A percentile compares a stretch with the other conserved stretches of the same genome.
Conservation (phyloP, 306 rosid species). For the Vicia sativa region DNA sequence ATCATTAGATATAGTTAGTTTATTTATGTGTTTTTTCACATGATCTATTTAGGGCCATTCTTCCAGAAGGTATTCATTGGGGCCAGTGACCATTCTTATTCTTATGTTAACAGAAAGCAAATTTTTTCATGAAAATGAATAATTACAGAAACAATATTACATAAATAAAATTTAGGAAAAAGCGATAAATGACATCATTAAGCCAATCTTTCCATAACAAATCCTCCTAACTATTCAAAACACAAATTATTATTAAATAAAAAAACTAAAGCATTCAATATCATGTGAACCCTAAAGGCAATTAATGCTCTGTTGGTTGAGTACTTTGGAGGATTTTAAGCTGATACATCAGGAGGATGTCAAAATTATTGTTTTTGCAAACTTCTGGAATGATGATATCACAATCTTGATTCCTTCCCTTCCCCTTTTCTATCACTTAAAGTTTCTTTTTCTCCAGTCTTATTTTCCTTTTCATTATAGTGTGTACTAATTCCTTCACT, state of each 20-base stretch:
- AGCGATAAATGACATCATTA: not conserved
- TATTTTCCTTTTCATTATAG: slow-evolving; percentile 31
- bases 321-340: slow-evolving; percentile 13
- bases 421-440: not conserved
- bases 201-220: not conserved
- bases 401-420: slow-evolving; percentile 13
- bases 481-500: not conserved
- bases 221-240: not conserved
- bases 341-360: not conserved
- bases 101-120: slow-evolving; percentile 11
- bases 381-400: slow-evolving; percentile 17
- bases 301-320: slow-evolving; percentile 23
- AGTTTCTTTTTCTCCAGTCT: slow-evolving; percentile 1
- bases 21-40: slow-evolving; percentile 14
- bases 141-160: slow-evolving; percentile 8
- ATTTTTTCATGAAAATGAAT: not conserved
- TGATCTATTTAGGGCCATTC: slow-evolving; percentile 15
- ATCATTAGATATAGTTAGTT: slow-evolving; percentile 9
- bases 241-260: not conserved
- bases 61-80: slow-evolving; percentile 8
- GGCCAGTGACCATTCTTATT: slow-evolving; percentile 2
- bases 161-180: slow-evolving; percentile 19
- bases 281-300: not conserved
- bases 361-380: not conserved
- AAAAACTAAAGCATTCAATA: slow-evolving; percentile 21